These are phyloP conservation scores for Mycena sanguinolenta DNA, from an alignment of 768 basidiomycete species.

Conservation along the genomic window DNA sequence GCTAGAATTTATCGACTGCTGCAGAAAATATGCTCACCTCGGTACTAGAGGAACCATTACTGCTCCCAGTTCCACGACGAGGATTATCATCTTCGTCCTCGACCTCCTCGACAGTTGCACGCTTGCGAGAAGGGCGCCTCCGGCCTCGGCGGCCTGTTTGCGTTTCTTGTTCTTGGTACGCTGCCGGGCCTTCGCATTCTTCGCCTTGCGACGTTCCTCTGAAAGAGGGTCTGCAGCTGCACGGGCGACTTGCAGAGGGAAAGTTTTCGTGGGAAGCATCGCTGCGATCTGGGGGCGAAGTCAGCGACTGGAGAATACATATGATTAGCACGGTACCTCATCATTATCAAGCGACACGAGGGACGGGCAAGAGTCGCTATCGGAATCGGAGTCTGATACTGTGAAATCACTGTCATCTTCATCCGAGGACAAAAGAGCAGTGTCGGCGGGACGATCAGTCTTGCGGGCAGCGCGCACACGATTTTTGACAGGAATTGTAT, in stretches of 20 bases:
- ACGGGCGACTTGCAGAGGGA: neutral
- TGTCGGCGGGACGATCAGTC: neutral
- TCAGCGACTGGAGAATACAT: neutral
- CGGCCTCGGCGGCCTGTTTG: no score
- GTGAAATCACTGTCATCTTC: neutral
- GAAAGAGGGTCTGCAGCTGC: neutral
- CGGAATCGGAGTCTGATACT: neutral
- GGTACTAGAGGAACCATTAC: neutral
- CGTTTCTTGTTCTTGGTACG: neutral
- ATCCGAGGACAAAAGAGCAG: neutral
- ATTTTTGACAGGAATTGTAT: neutral
- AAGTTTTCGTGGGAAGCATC: neutral
- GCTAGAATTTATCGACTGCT: no score
- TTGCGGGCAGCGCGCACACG: neutral
- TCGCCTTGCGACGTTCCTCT: neutral
- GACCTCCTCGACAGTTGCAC: conserved; percentile 1
- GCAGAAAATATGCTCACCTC: no score
- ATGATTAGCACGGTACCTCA: neutral
- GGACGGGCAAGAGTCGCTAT: neutral
- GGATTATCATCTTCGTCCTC: neutral
- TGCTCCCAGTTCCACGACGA: neutral
- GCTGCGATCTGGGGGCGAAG: neutral
- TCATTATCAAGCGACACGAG: neutral
- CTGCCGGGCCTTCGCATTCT: neutral
- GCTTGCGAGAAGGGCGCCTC: neutral